Base-by-base conservation (phyloP, 345 rosid species). In the Corymbia maculata region DNA sequence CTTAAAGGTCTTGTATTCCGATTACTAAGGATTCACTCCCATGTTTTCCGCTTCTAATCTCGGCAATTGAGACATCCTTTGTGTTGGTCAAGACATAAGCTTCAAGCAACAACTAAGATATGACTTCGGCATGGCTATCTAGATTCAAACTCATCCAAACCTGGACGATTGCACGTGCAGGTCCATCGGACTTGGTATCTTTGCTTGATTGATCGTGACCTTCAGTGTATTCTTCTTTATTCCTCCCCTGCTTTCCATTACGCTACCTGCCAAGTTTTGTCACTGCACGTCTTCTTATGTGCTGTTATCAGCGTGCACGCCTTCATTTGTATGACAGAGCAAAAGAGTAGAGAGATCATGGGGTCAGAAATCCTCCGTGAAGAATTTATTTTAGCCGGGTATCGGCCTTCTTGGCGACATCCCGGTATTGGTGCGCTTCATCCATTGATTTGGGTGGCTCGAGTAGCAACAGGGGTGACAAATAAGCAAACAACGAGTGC, bases 311-410 rank as follows among this genome's bases (percentile, higher is more conserved):
- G 47, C 24, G 13, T 14, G 75, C 79, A 32, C 24, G 13, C 45
- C 80, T 17, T 70, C 80, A 17, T 70, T 17, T 32, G 80, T 17
- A 21, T 5, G 45, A 36, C 24, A 10, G 80, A 70, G 80, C 47
- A 70, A 70, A 47, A 70, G 80, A 36, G 80, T 70, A 70, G 80
- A 70, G 47, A 88, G 53, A 42, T 89, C 86, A 79, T 14, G 88
- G 86, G 90, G 90, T 88, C 79, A 89, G 61, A 87, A 89, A n/a
- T 90, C 85, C 53, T 90, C 90, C 28, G 80, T 24, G 88, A 82
- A 79, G 91, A 91, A 86, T 88, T 80, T 86, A 17, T 55, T 53
- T 52, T 79, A 55, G 22, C 75, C 42, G 17, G 52, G 61, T 52
- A 42, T 15, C n/a, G 26, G 19, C 19, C 28, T 85, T 12, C 52